Evolutionary conservation across 371 early-diverging fungal species (phyloP).

Genomic region (Mortierella sp.): DNA sequence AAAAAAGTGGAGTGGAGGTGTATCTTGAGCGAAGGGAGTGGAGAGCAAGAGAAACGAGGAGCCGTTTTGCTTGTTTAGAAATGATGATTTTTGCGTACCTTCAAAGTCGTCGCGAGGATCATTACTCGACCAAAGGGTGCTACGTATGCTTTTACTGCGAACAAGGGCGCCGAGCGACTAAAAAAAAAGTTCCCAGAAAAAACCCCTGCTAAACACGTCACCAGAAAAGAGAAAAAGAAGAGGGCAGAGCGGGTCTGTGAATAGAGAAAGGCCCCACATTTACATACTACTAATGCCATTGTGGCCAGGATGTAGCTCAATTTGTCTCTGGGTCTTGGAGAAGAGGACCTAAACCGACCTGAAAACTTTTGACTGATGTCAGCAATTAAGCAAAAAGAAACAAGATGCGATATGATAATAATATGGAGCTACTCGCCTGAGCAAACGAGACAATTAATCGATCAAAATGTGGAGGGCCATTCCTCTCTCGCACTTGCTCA

Average conservation of each 20-base stretch:
- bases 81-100: background rate
- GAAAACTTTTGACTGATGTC: background rate
- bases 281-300: background rate
- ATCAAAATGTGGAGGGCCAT: conserved; percentile 1
- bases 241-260: background rate
- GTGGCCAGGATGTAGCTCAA: background rate
- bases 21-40: background rate
- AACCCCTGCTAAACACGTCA: background rate
- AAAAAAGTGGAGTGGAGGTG: background rate
- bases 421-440: background rate
- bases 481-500: background rate
- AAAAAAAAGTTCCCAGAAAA: background rate
- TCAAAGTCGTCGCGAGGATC: background rate
- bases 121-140: background rate
- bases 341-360: background rate
- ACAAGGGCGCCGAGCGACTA: background rate
- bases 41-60: background rate
- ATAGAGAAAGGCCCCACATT: background rate
- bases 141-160: background rate
- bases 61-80: background rate
- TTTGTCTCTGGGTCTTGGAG: background rate
- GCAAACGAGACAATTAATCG: background rate
- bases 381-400: background rate
- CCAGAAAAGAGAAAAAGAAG: background rate
- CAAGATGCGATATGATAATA: background rate